These are phyloP conservation scores for Trichocladium uniseriatum DNA, from an alignment of 495 filamentous ascomycete genomes.

Conservation along the genomic window DNA sequence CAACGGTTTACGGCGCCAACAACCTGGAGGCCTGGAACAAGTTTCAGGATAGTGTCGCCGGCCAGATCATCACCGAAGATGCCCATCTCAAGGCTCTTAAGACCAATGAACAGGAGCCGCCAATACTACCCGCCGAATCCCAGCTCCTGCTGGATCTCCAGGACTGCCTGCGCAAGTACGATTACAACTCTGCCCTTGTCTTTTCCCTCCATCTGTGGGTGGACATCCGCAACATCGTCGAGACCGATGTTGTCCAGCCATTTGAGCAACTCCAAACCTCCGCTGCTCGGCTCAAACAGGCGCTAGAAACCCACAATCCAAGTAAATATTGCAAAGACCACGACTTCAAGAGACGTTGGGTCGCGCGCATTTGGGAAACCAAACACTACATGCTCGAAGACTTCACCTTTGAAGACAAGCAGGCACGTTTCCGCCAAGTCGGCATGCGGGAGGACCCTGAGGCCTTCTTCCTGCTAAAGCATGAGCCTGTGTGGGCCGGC, in stretches of 20 bases:
- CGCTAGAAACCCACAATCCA: slow-evolving; percentile 3
- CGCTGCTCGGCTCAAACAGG: slow-evolving; percentile 6
- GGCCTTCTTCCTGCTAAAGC: slow-evolving; percentile 13
- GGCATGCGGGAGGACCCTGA: slow-evolving; percentile 8
- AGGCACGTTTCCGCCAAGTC: not conserved
- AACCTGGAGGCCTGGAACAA: slow-evolving; percentile 5
- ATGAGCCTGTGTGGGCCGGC: slow-evolving; percentile 21
- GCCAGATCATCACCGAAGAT: slow-evolving; percentile 14
- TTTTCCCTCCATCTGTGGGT: slow-evolving; percentile 22
- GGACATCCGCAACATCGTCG: slow-evolving; percentile 26
- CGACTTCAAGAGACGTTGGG: slow-evolving; percentile 11
- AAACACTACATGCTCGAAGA: slow-evolving; percentile 14
- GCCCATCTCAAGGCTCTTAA: slow-evolving; percentile 18
- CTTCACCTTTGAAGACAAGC: slow-evolving; percentile 14
- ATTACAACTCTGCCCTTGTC: slow-evolving; percentile 7
- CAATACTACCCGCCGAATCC: slow-evolving; percentile 13
- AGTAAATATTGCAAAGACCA: not conserved
- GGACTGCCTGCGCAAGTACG: slow-evolving; percentile 3
- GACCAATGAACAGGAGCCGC: slow-evolving; percentile 3
- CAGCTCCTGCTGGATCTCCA: slow-evolving; percentile 16
- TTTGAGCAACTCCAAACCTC: slow-evolving; percentile 16
- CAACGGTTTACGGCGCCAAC: slow-evolving; percentile 15
- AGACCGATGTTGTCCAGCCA: slow-evolving; percentile 11
- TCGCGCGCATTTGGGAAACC: slow-evolving; percentile 12
- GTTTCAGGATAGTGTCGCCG: slow-evolving; percentile 9